Evolutionary conservation across 345 rosid genomes (phyloP), one percentile per base, ranked within the genome.

Genomic region (Mallotus nudiflorus): DNA sequence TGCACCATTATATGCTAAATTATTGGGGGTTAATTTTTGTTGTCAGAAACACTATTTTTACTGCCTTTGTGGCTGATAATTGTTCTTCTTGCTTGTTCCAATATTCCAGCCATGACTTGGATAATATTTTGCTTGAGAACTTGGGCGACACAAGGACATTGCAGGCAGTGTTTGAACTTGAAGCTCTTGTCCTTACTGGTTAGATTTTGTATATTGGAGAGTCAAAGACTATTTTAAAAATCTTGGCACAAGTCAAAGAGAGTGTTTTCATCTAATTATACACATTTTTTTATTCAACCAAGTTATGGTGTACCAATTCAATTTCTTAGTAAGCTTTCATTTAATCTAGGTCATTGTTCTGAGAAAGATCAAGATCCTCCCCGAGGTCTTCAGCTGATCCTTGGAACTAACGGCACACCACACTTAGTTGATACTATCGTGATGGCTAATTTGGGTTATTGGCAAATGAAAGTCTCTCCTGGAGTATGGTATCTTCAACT

Each of bases 381-480:
- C 52, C 96, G 93, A 62, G 98, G 99, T 63, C 98, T 96, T 84
- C 99, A 96, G 82, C 83, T 96, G 76, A 89, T 96, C 85, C 94
- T 96, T 73, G 99, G 99, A 84, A 92, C 98, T 44, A 88, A 91
- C 79, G 87, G 82, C 82, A 78, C 65, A 37, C 97, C 97, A 35
- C 99, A 96, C 77, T 81, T 92, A 85, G 99, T 96, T 54, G 99
- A 96, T 78, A 96, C 98, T 62, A 81, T 89, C 81, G 99, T 96
- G 75, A 96, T 96, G 99, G 99, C 97, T 79, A 95, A 95, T 82
- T 84, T 95, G 81, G 99, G 99, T 33, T 95, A 92, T 79, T 95
- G 98, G 99, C 99, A 95, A 82, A 95, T 92, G 99, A 95, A 95
- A 85, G 99, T 88, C 66, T 95, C 96, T 70, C 98, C 99, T 70